phyloP scores from a whole-genome alignment of 768 basidiomycete genomes.

The Leucocoprinus birnbaumii region DNA sequence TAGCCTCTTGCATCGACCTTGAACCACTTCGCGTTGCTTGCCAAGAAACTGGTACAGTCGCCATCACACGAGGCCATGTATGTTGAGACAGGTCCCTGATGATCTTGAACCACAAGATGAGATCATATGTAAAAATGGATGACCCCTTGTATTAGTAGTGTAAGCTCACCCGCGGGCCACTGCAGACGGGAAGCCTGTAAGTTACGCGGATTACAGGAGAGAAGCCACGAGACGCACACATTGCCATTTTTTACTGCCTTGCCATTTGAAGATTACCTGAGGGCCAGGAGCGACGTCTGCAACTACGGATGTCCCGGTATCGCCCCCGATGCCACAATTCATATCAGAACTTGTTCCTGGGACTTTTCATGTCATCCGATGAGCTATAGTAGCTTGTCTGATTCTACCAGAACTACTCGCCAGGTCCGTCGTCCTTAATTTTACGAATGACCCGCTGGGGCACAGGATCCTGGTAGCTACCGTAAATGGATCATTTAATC shows the following conservation, averaged over 20 bases:
- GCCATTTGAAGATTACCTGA: constrained; percentile 40
- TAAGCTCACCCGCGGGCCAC: constrained; percentile 34
- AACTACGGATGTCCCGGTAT: constrained; percentile 30
- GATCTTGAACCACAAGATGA: constrained; percentile 28
- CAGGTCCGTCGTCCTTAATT: constrained; percentile 30
- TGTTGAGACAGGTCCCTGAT: constrained; percentile 47
- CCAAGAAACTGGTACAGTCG: constrained; percentile 35
- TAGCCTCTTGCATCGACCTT: constrained; percentile 47
- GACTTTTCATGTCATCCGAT: constrained; percentile 19
- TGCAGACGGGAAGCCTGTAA: constrained; percentile 15
- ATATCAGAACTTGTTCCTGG: constrained; percentile 31
- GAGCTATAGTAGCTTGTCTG: constrained; percentile 4
- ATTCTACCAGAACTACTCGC: constrained; percentile 15
- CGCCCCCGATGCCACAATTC: constrained; percentile 41
- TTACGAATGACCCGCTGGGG: constrained; percentile 30
- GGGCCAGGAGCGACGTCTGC: constrained; percentile 39
- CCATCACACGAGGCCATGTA: constrained; percentile 50
- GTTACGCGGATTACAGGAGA: constrained; percentile 7
- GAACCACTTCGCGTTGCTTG: constrained; percentile 42
- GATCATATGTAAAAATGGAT: constrained; percentile 8
- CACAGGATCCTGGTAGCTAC: constrained; percentile 26
- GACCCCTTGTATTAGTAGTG: neutral
- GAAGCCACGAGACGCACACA: constrained; percentile 28
- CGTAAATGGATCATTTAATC: constrained; percentile 4
- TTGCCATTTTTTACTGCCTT: constrained; percentile 40